A percentile compares a stretch with the other conserved stretches of the same genome.
Evolutionary conservation across 441 rosid genomes (phyloP).

Genomic region (Isatis lusitanica): DNA sequence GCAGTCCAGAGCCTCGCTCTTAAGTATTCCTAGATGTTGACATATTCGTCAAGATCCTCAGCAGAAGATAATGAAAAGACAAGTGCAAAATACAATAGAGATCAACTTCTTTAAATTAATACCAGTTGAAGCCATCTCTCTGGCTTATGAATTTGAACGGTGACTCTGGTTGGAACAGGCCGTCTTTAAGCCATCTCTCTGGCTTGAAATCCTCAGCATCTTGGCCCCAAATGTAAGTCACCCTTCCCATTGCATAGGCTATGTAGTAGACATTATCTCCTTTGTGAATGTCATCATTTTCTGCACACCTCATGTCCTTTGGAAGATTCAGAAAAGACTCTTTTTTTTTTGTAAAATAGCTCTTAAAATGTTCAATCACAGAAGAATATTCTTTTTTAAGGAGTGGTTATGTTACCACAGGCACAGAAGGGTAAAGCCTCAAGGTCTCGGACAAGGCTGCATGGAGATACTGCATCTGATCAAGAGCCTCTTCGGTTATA

Average conservation of each 20-base stretch:
- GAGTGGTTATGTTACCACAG: slow-evolving; percentile 45
- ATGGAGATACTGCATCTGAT: slow-evolving; percentile 79
- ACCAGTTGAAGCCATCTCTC: too few species aligned
- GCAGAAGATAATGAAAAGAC: too few species aligned
- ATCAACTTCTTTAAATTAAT: too few species aligned
- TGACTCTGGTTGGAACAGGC: slow-evolving; percentile 66
- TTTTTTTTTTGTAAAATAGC: background rate
- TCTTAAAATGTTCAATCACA: background rate
- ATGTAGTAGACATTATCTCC: slow-evolving; percentile 59
- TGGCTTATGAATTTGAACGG: slow-evolving; percentile 71
- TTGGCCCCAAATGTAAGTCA: slow-evolving; percentile 73
- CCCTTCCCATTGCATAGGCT: slow-evolving; percentile 84
- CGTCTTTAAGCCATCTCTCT: slow-evolving; percentile 75
- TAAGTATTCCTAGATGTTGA: too few species aligned
- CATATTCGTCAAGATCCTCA: too few species aligned
- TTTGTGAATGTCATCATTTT: slow-evolving; percentile 63
- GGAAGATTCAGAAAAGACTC: background rate
- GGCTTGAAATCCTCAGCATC: slow-evolving; percentile 71
- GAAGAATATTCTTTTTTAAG: background rate
- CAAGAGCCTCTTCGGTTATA: slow-evolving; percentile 54
- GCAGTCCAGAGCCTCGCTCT: too few species aligned
- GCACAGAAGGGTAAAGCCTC: slow-evolving; percentile 76
- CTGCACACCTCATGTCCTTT: slow-evolving; percentile 67
- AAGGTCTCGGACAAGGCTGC: slow-evolving; percentile 79
- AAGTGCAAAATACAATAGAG: too few species aligned